Percentiles rank a stretch among this genome's conserved stretches.
Conservation (phyloP, 495 filamentous ascomycete genomes). For the Aspergillus kassunensis region DNA sequence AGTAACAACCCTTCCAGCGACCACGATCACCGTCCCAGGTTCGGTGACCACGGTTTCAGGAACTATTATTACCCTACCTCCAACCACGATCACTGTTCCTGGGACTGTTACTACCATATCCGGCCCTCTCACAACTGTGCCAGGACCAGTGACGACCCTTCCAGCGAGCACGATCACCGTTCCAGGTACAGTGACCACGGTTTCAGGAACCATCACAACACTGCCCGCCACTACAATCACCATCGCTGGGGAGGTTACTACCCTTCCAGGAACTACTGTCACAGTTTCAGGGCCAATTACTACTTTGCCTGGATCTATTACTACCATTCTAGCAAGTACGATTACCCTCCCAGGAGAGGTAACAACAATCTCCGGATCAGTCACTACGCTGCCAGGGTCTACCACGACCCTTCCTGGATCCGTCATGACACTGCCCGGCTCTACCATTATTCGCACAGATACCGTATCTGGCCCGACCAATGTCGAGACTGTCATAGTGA, state of each 20-base stretch:
- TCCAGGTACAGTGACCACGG: background rate
- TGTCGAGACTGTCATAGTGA: slow-evolving; percentile 5
- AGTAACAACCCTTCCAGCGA: too few relatives aligned
- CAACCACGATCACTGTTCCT: slow-evolving; percentile 7
- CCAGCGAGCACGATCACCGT: background rate
- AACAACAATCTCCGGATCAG: background rate
- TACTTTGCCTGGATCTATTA: slow-evolving; percentile 16
- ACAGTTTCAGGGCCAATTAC: slow-evolving; percentile 5
- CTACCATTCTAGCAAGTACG: background rate
- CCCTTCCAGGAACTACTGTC: background rate
- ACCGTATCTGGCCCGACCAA: slow-evolving; percentile 5
- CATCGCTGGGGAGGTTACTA: background rate
- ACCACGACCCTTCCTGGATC: background rate
- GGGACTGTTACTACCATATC: slow-evolving; percentile 2
- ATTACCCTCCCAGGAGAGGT: background rate
- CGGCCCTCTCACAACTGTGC: background rate
- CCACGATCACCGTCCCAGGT: slow-evolving; percentile 8
- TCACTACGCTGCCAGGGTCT: slow-evolving; percentile 15
- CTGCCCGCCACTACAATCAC: background rate
- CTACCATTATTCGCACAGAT: slow-evolving; percentile 5
- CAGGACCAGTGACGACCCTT: slow-evolving; percentile 16
- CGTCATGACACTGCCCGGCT: background rate
- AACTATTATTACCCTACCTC: background rate
- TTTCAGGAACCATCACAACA: slow-evolving; percentile 8
- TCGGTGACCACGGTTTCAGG: slow-evolving; percentile 15